These are phyloP conservation scores for Rosa hybrid DNA, from an alignment of 331 rosid species.

Conservation along the genomic window DNA sequence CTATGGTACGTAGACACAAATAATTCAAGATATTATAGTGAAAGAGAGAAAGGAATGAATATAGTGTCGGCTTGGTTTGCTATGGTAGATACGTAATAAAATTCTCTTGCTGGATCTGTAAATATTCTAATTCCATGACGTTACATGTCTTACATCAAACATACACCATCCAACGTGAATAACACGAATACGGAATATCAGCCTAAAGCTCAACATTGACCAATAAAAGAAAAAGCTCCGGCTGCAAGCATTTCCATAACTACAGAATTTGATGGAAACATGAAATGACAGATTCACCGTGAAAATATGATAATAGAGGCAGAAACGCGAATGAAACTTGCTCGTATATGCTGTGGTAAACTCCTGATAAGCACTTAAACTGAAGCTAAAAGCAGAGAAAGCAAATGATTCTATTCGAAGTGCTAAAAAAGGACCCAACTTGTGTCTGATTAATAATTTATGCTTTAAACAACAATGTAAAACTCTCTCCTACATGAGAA, in stretches of 20 bases:
- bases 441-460: conserved; percentile 12
- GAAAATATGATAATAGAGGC: not conserved
- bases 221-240: not conserved
- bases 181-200: no score
- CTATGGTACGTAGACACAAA: no score
- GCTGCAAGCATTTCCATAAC: not conserved
- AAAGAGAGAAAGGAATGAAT: not conserved
- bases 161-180: not conserved
- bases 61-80: not conserved
- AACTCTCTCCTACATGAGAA: not conserved
- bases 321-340: not conserved
- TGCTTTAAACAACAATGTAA: conserved; percentile 13
- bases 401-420: not conserved
- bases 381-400: not conserved
- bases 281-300: not conserved
- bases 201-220: not conserved
- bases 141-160: not conserved
- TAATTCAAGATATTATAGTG: not conserved
- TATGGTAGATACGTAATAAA: not conserved
- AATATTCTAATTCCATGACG: not conserved
- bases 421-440: conserved; percentile 10
- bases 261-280: not conserved
- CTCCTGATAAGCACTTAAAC: not conserved
- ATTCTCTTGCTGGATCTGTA: not conserved
- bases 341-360: not conserved